Evolutionary conservation across 768 basidiomycete species (phyloP).

Genomic region (Gymnopilus junonius): DNA sequence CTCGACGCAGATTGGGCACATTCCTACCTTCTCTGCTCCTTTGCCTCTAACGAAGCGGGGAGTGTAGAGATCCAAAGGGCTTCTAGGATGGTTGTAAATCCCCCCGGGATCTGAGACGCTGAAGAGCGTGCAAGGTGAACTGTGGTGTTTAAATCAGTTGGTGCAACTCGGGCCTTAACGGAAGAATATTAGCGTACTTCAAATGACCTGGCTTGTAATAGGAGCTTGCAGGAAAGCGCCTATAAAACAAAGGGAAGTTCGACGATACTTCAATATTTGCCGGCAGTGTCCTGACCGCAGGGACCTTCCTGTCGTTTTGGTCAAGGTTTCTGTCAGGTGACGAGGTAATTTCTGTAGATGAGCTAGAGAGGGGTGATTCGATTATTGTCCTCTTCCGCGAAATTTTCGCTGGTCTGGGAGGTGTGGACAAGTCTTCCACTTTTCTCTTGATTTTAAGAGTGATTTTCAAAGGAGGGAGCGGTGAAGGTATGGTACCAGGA

Average conservation of each 20-base stretch:
- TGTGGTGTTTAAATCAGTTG: constrained; percentile 14
- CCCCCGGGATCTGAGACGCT: constrained; percentile 48
- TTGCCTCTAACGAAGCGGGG: constrained; percentile 77
- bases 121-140: constrained; percentile 42
- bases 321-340: not conserved
- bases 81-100: constrained; percentile 62
- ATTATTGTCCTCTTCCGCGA: constrained; percentile 16
- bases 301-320: constrained; percentile 9
- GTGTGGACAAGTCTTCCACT: constrained; percentile 9
- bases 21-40: constrained; percentile 69
- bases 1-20: constrained; percentile 82
- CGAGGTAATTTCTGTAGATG: not conserved
- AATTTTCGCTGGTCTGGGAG: constrained; percentile 25
- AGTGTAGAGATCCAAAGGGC: constrained; percentile 72
- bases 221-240: constrained; percentile 70
- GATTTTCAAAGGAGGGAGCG: constrained; percentile 14
- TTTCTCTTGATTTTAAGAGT: constrained; percentile 22
- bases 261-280: constrained; percentile 46
- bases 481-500: constrained; percentile 7
- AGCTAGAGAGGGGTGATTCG: constrained; percentile 15
- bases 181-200: constrained; percentile 37
- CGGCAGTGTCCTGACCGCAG: constrained; percentile 57
- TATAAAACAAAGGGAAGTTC: constrained; percentile 66
- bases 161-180: not conserved
- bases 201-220: constrained; percentile 46